phyloP scores from a whole-genome alignment of 1,284 basidiomycete species.

The Calocybe gambosa region DNA sequence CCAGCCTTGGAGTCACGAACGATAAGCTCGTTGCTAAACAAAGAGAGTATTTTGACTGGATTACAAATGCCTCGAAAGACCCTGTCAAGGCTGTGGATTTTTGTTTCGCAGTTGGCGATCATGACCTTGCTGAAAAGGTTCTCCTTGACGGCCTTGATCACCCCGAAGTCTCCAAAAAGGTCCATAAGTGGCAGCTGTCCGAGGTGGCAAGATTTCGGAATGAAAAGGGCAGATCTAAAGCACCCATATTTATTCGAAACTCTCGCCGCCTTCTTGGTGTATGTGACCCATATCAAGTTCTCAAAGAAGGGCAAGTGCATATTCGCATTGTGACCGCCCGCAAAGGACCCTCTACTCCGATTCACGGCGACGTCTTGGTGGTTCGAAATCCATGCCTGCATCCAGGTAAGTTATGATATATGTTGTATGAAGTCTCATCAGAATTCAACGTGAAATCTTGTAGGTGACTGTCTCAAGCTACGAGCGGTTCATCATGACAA shows the following conservation, averaged over 20 bases:
- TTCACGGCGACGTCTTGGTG: conserved; percentile 54
- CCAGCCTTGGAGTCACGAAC: conserved; percentile 52
- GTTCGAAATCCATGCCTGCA: conserved; percentile 64
- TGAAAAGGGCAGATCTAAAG: conserved; percentile 44
- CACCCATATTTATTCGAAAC: conserved; percentile 53
- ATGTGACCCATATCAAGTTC: conserved; percentile 56
- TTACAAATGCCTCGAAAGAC: conserved; percentile 40
- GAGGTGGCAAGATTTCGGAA: conserved; percentile 50
- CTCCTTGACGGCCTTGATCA: conserved; percentile 51
- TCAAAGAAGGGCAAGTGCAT: conserved; percentile 57
- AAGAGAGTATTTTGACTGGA: conserved; percentile 52
- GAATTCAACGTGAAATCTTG: neutral
- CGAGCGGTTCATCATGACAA: conserved; percentile 45
- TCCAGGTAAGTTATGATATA: conserved; percentile 36
- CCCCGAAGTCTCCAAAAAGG: conserved; percentile 29
- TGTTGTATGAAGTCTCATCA: neutral
- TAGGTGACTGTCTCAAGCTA: conserved; percentile 59
- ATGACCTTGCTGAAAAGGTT: conserved; percentile 42
- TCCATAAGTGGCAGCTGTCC: conserved; percentile 37
- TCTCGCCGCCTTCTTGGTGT: conserved; percentile 59
- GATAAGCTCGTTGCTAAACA: conserved; percentile 51
- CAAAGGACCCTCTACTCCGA: conserved; percentile 46
- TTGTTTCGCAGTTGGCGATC: conserved; percentile 42
- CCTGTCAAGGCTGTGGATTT: conserved; percentile 48
- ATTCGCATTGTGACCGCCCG: conserved; percentile 49